Evolutionary conservation across 306 rosid genomes (phyloP).

Genomic region (Quercus bicolor): DNA sequence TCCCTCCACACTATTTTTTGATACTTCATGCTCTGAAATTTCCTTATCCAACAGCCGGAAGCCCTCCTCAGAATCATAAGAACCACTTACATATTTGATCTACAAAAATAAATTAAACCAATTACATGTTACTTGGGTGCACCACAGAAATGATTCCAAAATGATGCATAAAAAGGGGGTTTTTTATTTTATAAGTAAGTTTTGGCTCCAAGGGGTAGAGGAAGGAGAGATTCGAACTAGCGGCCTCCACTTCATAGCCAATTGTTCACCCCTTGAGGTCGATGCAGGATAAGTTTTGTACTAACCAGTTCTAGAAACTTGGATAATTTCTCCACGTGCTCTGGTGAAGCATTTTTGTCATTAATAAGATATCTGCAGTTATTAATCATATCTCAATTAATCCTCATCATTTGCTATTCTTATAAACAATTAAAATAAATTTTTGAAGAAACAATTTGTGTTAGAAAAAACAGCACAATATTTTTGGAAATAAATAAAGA

Average conservation of each 20-base stretch:
- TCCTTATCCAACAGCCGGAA: constrained; percentile 75
- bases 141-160: constrained; percentile 7
- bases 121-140: not conserved
- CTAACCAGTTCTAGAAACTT: constrained; percentile 87
- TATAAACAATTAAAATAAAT: constrained; percentile 1
- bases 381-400: constrained; percentile 26
- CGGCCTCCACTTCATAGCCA: too few relatives aligned
- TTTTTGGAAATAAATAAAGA: not conserved
- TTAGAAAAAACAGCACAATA: not conserved
- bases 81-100: constrained; percentile 87
- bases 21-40: constrained; percentile 64
- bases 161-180: constrained; percentile 1
- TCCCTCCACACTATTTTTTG: constrained; percentile 53
- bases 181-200: too few relatives aligned
- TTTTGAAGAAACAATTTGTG: not conserved
- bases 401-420: constrained; percentile 13
- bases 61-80: constrained; percentile 78
- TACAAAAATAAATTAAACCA: constrained; percentile 27
- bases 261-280: too few relatives aligned
- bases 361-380: constrained; percentile 69
- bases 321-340: constrained; percentile 44
- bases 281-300: constrained; percentile 8
- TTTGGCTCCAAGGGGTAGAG: too few relatives aligned
- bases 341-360: constrained; percentile 47
- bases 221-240: too few relatives aligned